These are phyloP conservation scores for Pluteus cervinus DNA, from an alignment of 768 basidiomycete species.

Conservation along the genomic window DNA sequence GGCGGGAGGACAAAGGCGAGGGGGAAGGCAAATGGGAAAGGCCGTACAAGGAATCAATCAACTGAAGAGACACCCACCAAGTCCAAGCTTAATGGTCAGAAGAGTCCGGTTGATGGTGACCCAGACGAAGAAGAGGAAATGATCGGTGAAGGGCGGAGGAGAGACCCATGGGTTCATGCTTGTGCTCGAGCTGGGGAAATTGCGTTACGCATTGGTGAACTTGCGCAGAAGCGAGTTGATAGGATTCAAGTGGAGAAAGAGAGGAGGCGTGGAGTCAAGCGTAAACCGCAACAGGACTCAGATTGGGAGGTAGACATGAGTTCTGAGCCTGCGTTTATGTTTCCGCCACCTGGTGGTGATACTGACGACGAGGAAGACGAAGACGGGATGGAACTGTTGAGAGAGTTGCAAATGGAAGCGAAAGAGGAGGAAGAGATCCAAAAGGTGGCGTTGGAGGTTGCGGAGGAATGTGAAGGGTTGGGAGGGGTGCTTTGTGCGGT, in stretches of 20 bases:
- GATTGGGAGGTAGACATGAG: too few relatives aligned
- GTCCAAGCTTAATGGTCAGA: too few relatives aligned
- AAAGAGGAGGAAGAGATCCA: constrained; percentile 22
- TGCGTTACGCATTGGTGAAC: constrained; percentile 24
- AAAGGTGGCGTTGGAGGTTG: constrained; percentile 28
- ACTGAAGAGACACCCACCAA: too few relatives aligned
- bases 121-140: constrained; percentile 1
- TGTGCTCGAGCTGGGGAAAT: constrained; percentile 27
- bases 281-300: neutral
- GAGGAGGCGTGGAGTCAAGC: constrained; percentile 10
- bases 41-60: too few relatives aligned
- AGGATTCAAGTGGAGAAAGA: neutral
- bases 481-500: constrained; percentile 52
- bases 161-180: constrained; percentile 24
- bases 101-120: too few relatives aligned
- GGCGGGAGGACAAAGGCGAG: neutral
- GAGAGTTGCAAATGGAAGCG: neutral
- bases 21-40: constrained; percentile 12
- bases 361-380: constrained; percentile 13
- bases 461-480: constrained; percentile 38
- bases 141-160: constrained; percentile 26
- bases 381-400: constrained; percentile 4
- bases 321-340: too few relatives aligned
- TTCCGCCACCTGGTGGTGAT: too few relatives aligned
- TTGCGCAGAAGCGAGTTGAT: constrained; percentile 10